Evolutionary conservation across 257 asterid genomes (phyloP), one percentile per base, ranked within the genome.

Genomic region (Jasminum sambac): DNA sequence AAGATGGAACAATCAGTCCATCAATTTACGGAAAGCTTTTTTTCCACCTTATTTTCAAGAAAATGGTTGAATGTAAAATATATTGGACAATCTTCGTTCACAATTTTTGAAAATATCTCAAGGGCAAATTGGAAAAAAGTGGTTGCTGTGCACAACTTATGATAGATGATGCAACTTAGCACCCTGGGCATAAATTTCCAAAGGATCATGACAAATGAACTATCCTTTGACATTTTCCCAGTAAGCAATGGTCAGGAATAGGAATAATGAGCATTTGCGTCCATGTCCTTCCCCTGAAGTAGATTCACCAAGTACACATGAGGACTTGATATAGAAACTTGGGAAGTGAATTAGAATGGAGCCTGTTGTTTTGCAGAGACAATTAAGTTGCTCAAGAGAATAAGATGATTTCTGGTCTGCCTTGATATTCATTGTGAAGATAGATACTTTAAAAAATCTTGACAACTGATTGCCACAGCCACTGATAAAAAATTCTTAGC

Each of bases 121-220:
- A n/a, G n/a, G n/a, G n/a, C n/a, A n/a, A n/a, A n/a, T n/a, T n/a
- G n/a, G n/a, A 70, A 70, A 46, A 44, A 46, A 26, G 68, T 11
- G 21, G 61, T 21, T 6, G 44, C 14, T 13, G 19, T 37, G 50
- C 6, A 17, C 62, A 23, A 7, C 24, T 46, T 25, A 60, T 40
- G 43, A 36, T 42, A 38, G 41, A 63, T 40, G 17, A 63, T 39
- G 30, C 60, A 68, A 46, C 25, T 68, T 69, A 39, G 70, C 11
- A 69, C 71, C 39, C 10, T 38, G 57, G 57, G 41, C 64, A 67
- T 30, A 50, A 50, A 63, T 34, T 43, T 57, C 38, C 65, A 58
- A 62, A 65, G 11, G 52, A 19, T 40, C 63, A 38, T 46, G 50
- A 39, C 6, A 30, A 55, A 9, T 7, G 39, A 48, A 38, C 14